Base-by-base conservation (phyloP, 805 yeast genomes). In the Hanseniaspora singularis region DNA sequence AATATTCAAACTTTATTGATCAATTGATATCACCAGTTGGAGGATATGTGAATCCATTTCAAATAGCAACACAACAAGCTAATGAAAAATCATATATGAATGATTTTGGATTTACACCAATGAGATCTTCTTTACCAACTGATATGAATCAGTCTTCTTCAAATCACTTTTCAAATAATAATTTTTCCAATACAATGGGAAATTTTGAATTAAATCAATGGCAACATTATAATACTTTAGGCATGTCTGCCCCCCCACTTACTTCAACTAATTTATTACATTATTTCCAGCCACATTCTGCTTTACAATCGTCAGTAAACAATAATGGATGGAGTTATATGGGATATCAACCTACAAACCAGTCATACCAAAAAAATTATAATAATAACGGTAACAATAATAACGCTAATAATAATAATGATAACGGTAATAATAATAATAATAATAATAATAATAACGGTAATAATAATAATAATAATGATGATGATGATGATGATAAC, bases 1-100 rank as follows among this genome's bases (percentile, higher is more conserved):
- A 37, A 38, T 32, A 7, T 26, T 11, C 28, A 15, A 26, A 56
- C 58, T 31, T 54, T 60, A 15, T 53, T 58, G 42, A 63, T 59
- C 46, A 50, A 57, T 12, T 56, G 47, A 42, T 40, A n/a, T 44
- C 46, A 31, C 49, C 49, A 46, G 33, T 51, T 55, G 41, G 41
- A 11, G 40, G 44, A 7, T 22, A 44, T 49, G 51, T 49, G 46
- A 57, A 52, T 33, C 49, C 52, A 10, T 44, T 28, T 30, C 28
- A 49, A 37, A 31, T 40, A 37, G 31, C n/a, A n/a, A 30, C 47
- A 30, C 28, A 8, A 33, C 30, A n/a, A 23, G 30, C 48, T 33
- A 20, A 28, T 33, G 38, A 32, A 31, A 39, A 27, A 18, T 42
- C 30, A 34, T 30, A 40, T 24, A 30, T 38, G 20, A 31, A 40